Evolutionary conservation across 2,329 filamentous ascomycete species (phyloP).

Genomic region (Trichoderma lentiforme): DNA sequence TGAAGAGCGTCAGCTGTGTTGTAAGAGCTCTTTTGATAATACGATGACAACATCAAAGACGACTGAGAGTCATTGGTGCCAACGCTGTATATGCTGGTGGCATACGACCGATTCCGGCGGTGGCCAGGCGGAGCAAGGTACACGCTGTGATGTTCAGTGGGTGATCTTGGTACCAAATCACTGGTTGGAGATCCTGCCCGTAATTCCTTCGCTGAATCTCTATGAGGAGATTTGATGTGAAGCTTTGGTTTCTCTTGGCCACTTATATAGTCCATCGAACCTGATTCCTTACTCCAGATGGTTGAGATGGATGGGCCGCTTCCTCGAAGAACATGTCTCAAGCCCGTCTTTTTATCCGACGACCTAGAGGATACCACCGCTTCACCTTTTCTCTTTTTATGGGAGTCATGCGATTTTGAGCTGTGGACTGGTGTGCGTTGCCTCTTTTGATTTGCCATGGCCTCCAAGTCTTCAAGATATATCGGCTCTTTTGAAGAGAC

Average conservation of each 20-base stretch:
- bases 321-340: slow-evolving; percentile 50
- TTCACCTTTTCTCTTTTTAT: slow-evolving; percentile 24
- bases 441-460: slow-evolving; percentile 46
- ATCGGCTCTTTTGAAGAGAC: slow-evolving; percentile 23
- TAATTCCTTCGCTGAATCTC: slow-evolving; percentile 16
- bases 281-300: slow-evolving; percentile 47
- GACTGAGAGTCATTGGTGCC: slow-evolving; percentile 54
- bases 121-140: slow-evolving; percentile 26
- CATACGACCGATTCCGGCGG: slow-evolving; percentile 32
- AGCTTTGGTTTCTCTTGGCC: neutral
- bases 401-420: slow-evolving; percentile 7
- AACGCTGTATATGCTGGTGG: slow-evolving; percentile 59
- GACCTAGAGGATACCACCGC: slow-evolving; percentile 21
- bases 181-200: slow-evolving; percentile 43
- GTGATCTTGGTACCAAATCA: slow-evolving; percentile 42
- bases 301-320: slow-evolving; percentile 46
- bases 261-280: neutral
- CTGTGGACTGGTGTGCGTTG: slow-evolving; percentile 35
- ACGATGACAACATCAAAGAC: slow-evolving; percentile 50
- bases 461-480: slow-evolving; percentile 5
- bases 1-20: slow-evolving; percentile 47
- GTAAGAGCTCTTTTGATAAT: slow-evolving; percentile 48
- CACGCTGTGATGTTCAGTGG: slow-evolving; percentile 29
- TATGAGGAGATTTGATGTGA: slow-evolving; percentile 18
- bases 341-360: slow-evolving; percentile 26